Evolutionary conservation across 2,329 filamentous ascomycete species (phyloP), one percentile per base, ranked within the genome.

Genomic region (Pestalotiopsis fici): DNA sequence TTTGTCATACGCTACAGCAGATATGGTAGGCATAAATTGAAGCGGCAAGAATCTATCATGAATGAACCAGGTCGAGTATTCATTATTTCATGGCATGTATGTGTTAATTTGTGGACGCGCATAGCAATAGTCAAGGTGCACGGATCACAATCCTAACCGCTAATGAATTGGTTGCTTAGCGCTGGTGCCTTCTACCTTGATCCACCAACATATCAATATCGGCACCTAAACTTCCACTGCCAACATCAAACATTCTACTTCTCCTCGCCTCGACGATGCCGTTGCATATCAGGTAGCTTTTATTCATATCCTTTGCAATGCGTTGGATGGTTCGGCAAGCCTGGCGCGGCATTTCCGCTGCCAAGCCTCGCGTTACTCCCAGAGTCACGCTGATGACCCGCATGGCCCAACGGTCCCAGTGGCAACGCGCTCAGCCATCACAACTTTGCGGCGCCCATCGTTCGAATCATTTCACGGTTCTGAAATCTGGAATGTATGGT

Each of bases 401-500:
- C 27, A 60, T 35, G 15, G 27, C 28, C 18, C 57, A 60, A 21
- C 57, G 57, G 27, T 18, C 28, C 37, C 57, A 27, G 13, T 18
- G 31, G 28, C 25, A 59, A 31, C 57, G 27, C 15, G 28, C 31
- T 13, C 57, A 59, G 57, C 37, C 35, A n/a, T 62, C 59, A 11
- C 37, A 39, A 11, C 13, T 1, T 23, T 12, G 37, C 59, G 1
- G 37, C 18, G 25, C 31, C 15, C 13, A 25, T 4, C 59, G 3
- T 21, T 21, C 23, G 7, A 64, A 25, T 9, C 62, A 37, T 28
- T 28, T 63, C 7, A 65, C 39, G 6, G 50, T 64, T 11, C 59
- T 73, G 7, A 50, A 43, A 7, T 68, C 69, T 6, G 18, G 65
- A 18, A 68, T 72, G 21, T 71, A 71, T 62, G 68, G 67, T 59